phyloP scores from a whole-genome alignment of 1,284 basidiomycete species.

The Cystobasidiaceae sp. region DNA sequence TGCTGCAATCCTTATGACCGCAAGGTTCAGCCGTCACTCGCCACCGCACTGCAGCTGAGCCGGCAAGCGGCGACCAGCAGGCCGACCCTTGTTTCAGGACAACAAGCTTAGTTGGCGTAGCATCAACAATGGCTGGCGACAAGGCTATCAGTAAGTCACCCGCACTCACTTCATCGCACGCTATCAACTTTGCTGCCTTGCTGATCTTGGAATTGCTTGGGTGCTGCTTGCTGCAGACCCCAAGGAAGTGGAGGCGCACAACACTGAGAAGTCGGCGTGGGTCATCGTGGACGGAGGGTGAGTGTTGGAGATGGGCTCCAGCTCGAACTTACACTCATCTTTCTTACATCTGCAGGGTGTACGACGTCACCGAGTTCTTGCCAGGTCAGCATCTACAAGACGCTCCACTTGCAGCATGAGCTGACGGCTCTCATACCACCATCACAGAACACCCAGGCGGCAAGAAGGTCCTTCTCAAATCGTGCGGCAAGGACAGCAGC shows the following conservation, averaged over 20 bases:
- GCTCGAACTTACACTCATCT: background rate
- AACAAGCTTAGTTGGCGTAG: background rate
- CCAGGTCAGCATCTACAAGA: background rate
- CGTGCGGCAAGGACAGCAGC: constrained; percentile 28
- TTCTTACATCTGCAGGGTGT: background rate
- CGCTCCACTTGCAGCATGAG: background rate
- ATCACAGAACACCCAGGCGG: constrained; percentile 28
- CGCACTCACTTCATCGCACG: too few species aligned
- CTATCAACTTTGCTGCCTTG: background rate
- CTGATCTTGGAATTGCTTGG: too few species aligned
- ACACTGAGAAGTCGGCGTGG: constrained; percentile 29
- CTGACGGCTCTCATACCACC: background rate
- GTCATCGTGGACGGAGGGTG: constrained; percentile 25
- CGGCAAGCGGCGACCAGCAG: too few species aligned
- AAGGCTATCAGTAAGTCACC: constrained; percentile 25
- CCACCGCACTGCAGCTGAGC: too few species aligned
- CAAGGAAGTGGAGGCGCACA: constrained; percentile 27
- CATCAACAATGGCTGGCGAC: constrained; percentile 5
- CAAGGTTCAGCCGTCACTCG: too few species aligned
- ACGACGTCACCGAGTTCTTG: constrained; percentile 29
- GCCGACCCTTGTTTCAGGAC: background rate
- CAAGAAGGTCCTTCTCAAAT: constrained; percentile 32
- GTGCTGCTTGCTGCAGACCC: constrained; percentile 11
- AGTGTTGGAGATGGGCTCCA: background rate
- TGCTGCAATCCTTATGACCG: too few species aligned